These are phyloP conservation scores for Vanderwaltozyma tropicalis DNA, from an alignment of 805 yeast species.

Conservation along the genomic window DNA sequence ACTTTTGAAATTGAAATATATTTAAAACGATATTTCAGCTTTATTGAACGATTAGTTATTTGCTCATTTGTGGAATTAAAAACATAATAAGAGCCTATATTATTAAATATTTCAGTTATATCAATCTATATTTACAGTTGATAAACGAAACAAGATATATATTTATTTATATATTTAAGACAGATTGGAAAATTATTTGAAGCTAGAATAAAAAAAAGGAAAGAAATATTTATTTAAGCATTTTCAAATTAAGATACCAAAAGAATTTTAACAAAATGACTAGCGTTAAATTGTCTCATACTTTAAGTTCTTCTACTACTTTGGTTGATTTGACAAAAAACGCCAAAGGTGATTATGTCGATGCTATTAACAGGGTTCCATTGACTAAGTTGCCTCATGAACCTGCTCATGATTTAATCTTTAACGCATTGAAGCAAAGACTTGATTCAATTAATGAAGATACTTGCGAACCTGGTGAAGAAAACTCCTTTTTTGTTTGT, in stretches of 20 bases:
- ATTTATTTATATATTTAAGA: no score
- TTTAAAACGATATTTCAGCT: no score
- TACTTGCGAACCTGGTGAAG: slow-evolving; percentile 61
- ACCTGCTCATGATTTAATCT: slow-evolving; percentile 28
- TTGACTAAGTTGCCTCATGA: slow-evolving; percentile 18
- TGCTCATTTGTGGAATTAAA: no score
- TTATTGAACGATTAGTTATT: no score
- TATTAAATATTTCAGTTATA: no score
- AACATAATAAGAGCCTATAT: no score
- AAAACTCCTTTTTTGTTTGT: slow-evolving; percentile 80
- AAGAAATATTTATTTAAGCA: no score
- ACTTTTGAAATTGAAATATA: no score
- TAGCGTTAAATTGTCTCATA: not conserved
- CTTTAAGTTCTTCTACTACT: slow-evolving; percentile 4
- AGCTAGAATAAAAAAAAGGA: no score
- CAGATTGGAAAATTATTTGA: no score
- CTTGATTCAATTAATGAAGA: slow-evolving; percentile 41
- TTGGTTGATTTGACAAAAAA: slow-evolving; percentile 6
- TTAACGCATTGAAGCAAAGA: slow-evolving; percentile 32
- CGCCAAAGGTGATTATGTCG: not conserved
- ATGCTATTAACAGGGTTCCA: not conserved
- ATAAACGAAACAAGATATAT: no score
- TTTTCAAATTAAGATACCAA: not conserved
- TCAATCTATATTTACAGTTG: no score
- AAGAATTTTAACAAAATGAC: not conserved